Evolutionary conservation across 1,139 yeast species (phyloP), one percentile per base, ranked within the genome.

Genomic region (Kodamaea suecica): DNA sequence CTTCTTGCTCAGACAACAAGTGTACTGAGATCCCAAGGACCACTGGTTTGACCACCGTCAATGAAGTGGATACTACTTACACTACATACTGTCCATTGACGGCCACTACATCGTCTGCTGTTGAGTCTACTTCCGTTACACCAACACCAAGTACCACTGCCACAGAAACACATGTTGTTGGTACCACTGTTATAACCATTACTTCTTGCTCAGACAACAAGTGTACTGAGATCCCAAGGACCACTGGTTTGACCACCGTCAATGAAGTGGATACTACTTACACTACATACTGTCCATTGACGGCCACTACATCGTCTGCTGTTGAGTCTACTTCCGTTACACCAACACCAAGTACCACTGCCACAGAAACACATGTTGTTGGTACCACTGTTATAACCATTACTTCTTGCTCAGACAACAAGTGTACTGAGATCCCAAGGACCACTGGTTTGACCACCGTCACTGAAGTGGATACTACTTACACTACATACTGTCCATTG

Each of bases 121-220:
- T n/a, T n/a, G 19, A n/a, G n/a, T 23, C 26, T 23, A 23, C 21
- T 19, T 9, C 6, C 5, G 26, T 12, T 23, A 23, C 26, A 7
- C 28, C 40, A 9, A 26, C 35, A 14, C 20, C 36, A 14, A 25
- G 42, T 13, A 43, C 43, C n/a, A 30, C 38, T 2, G 17, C 36
- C 13, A 21, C 26, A 2, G 23, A 27, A 11, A 34, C 21, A 19
- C 28, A 11, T 9, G 21, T 17, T 14, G 17, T 15, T 20, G 42
- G 39, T 23, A 50, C 55, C 37, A 52, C 52, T 27, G 40, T 48
- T 17, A 52, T 68, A 47, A 68, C 76, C 41, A 52, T 68, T 50
- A 73, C 79, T 40, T 64, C 75, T 33, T 71, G 77, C 57, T 41
- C 52, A 9, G 61, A 61, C 39, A 43, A 60, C 44, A 54, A 47